Conservation (phyloP, 352 stramenopile genomes). For the Ophiocytium majus region DNA sequence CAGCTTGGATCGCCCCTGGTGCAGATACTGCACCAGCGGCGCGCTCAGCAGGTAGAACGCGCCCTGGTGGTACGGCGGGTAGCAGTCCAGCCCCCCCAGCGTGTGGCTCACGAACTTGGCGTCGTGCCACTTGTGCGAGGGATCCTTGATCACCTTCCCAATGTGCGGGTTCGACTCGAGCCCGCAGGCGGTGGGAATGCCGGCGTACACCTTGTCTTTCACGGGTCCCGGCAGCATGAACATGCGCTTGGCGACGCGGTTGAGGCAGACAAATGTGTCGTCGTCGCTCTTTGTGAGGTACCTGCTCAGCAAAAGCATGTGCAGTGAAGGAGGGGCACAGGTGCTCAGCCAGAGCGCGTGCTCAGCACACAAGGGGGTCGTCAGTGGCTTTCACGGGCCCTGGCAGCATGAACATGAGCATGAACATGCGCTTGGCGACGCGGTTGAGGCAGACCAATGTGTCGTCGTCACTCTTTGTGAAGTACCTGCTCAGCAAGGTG, state of each 20-base stretch:
- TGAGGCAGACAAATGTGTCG: slow-evolving; percentile 49
- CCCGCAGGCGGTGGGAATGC: slow-evolving; percentile 47
- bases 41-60: slow-evolving; percentile 51
- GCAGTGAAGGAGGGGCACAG: no score
- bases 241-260: slow-evolving; percentile 28
- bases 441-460: slow-evolving; percentile 47
- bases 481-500: slow-evolving; percentile 44
- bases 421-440: slow-evolving; percentile 24
- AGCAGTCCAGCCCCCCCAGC: slow-evolving; percentile 48
- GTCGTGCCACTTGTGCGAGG: slow-evolving; percentile 42
- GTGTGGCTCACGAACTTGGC: slow-evolving; percentile 50
- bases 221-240: slow-evolving; percentile 5
- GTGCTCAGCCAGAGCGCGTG: no score
- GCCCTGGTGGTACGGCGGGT: slow-evolving; percentile 46
- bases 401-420: slow-evolving; percentile 20
- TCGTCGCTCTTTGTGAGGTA: slow-evolving; percentile 52
- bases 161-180: slow-evolving; percentile 47
- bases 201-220: slow-evolving; percentile 47
- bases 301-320: no score
- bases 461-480: slow-evolving; percentile 51
- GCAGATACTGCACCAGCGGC: slow-evolving; percentile 49
- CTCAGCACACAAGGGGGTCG: no score
- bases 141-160: slow-evolving; percentile 48
- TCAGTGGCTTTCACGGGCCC: slow-evolving; percentile 4
- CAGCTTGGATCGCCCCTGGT: slow-evolving; percentile 44